Conservation (phyloP, 345 rosid genomes). For the Linum lewisii region DNA sequence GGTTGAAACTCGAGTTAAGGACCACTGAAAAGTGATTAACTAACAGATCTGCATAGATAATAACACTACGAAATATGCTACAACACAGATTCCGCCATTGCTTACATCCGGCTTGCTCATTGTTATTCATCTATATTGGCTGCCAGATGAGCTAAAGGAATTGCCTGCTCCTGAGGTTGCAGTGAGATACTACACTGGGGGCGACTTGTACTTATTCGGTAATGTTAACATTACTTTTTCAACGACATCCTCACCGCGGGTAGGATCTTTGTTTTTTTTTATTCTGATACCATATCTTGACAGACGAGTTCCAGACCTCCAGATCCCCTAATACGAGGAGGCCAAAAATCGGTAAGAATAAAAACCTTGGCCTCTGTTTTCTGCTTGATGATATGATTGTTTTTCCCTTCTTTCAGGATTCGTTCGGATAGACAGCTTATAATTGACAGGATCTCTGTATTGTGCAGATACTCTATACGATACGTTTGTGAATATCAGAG, state of each 20-base stretch:
- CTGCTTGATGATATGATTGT: background rate
- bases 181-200: constrained; percentile 77
- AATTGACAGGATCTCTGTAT: background rate
- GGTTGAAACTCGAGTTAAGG: background rate
- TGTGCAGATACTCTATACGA: constrained; percentile 74
- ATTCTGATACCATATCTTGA: constrained; percentile 4
- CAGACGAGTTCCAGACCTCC: constrained; percentile 95
- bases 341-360: constrained; percentile 62
- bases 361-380: background rate
- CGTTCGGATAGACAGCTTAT: background rate
- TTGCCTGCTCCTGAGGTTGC: constrained; percentile 90
- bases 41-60: background rate
- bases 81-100: background rate
- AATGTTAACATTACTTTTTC: constrained; percentile 21
- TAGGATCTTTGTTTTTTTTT: background rate
- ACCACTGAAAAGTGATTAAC: background rate
- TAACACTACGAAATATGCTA: background rate
- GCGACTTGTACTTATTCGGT: constrained; percentile 89
- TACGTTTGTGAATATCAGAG: constrained; percentile 82
- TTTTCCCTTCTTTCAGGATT: background rate
- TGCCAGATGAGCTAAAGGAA: constrained; percentile 68
- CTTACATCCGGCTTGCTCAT: background rate
- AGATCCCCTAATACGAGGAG: constrained; percentile 82
- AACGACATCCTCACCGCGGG: background rate
- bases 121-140: constrained; percentile 10